These are phyloP conservation scores for Climacium dendroides DNA, from an alignment of 225 moss, liverwort and hornwort genomes.

Conservation along the genomic window DNA sequence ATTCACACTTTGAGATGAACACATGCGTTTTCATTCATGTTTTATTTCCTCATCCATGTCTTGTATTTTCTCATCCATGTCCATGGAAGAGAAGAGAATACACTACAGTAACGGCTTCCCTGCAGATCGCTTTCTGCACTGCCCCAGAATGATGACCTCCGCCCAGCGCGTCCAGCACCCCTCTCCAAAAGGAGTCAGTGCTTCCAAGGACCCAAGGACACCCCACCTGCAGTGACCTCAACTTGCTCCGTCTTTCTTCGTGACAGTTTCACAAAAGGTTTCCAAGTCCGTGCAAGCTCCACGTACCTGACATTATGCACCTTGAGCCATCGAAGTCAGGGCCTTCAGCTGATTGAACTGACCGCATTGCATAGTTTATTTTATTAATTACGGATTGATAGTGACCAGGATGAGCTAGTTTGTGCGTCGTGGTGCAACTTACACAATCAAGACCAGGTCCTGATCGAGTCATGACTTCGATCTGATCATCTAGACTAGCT, in stretches of 20 bases:
- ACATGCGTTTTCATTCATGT: too few relatives aligned
- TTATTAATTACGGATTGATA: not conserved
- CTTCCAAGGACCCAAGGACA: not conserved
- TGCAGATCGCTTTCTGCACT: not conserved
- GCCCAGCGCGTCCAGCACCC: not conserved
- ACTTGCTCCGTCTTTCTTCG: not conserved
- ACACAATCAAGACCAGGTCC: not conserved
- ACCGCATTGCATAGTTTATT: not conserved
- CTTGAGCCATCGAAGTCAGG: not conserved
- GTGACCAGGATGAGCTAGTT: not conserved
- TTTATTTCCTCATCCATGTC: not conserved
- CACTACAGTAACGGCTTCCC: not conserved
- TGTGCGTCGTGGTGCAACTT: not conserved
- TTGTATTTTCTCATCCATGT: not conserved
- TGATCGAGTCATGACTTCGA: not conserved
- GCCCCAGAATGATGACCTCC: not conserved
- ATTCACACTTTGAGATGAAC: not conserved
- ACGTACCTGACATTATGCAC: not conserved
- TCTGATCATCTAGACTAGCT: not conserved
- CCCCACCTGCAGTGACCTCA: not conserved
- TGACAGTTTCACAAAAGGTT: not conserved
- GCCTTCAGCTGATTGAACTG: not conserved
- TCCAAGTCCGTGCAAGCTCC: not conserved
- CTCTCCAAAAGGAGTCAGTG: not conserved
- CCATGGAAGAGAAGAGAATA: too few relatives aligned